Evolutionary conservation across 208 protist species (phyloP).

Genomic region (Hexamita inflata): DNA sequence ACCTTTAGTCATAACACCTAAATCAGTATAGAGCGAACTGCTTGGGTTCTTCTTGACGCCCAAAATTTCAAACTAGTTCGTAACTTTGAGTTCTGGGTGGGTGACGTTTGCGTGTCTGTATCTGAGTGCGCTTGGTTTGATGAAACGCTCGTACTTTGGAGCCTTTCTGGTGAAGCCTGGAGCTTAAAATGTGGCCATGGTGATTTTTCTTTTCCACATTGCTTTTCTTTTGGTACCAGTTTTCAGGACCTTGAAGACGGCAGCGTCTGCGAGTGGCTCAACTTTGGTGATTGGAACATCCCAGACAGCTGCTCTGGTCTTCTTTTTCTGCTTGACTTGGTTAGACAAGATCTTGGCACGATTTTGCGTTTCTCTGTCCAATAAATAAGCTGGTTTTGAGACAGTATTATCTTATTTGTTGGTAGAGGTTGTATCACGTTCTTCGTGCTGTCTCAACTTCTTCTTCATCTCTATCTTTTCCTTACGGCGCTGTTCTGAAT

Average conservation of each 20-base stretch:
- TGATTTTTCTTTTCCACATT: constrained; percentile 97
- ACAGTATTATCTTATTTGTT: no score
- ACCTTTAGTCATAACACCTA: constrained; percentile 99
- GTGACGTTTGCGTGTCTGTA: constrained; percentile 97
- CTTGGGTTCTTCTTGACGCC: constrained; percentile 48
- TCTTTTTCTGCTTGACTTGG: constrained; percentile 98
- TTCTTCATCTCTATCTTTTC: constrained; percentile 99
- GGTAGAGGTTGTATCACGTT: constrained; percentile 71
- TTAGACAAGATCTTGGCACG: constrained; percentile 93
- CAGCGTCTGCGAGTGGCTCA: constrained; percentile 84
- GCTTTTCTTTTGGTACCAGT: constrained; percentile 59
- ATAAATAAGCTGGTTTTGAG: constrained; percentile 96
- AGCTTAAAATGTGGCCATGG: constrained; percentile 92
- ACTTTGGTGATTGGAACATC: constrained; percentile 94
- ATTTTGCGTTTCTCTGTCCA: constrained; percentile 85
- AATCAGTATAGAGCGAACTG: constrained; percentile 79
- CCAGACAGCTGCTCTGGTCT: constrained; percentile 99
- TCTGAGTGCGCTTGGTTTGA: constrained; percentile 90
- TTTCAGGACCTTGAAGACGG: constrained; percentile 72
- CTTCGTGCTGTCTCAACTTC: constrained; percentile 84
- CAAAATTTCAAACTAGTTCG: constrained; percentile 95
- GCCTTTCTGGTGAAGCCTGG: constrained; percentile 97
- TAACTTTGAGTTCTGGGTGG: constrained; percentile 96
- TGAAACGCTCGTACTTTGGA: constrained; percentile 99
- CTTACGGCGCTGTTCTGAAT: constrained; percentile 81